A percentile compares a stretch with the other conserved stretches of the same genome.
phyloP scores from a whole-genome alignment of 768 basidiomycete genomes.

The Coprinopsis strossmayeri region DNA sequence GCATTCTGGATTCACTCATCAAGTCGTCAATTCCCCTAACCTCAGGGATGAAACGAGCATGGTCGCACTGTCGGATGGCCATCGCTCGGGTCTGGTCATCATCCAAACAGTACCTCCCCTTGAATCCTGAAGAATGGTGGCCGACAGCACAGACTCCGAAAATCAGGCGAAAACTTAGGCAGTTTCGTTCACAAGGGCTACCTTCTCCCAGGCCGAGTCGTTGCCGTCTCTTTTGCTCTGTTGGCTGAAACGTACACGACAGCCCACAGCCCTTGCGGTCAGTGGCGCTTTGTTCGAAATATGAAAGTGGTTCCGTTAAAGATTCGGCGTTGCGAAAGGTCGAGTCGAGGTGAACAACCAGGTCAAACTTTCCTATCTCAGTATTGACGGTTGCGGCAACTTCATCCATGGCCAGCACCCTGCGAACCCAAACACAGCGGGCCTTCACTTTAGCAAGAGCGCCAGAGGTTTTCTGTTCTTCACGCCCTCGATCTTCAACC shows the following conservation, averaged over 20 bases:
- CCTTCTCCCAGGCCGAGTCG: slow-evolving; percentile 25
- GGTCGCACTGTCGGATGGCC: slow-evolving; percentile 19
- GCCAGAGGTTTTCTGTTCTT: slow-evolving; percentile 21
- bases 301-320: slow-evolving; percentile 31
- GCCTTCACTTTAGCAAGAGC: slow-evolving; percentile 11
- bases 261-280: slow-evolving; percentile 12
- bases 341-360: slow-evolving; percentile 24
- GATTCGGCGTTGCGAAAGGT: slow-evolving; percentile 38
- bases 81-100: slow-evolving; percentile 20
- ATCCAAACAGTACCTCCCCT: not conserved
- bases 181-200: slow-evolving; percentile 27
- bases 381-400: slow-evolving; percentile 15
- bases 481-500: slow-evolving; percentile 17
- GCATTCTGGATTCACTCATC: slow-evolving; percentile 11
- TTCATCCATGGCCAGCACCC: slow-evolving; percentile 34
- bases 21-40: slow-evolving; percentile 10
- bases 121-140: slow-evolving; percentile 24
- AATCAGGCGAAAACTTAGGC: slow-evolving; percentile 22
- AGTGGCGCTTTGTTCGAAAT: slow-evolving; percentile 27
- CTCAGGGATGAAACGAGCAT: slow-evolving; percentile 8
- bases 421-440: slow-evolving; percentile 8
- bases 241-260: slow-evolving; percentile 36
- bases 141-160: slow-evolving; percentile 20
- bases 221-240: slow-evolving; percentile 26
- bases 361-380: slow-evolving; percentile 30